Base-by-base conservation (phyloP, 2,329 filamentous ascomycete species). In the Peltaster fructicola region DNA sequence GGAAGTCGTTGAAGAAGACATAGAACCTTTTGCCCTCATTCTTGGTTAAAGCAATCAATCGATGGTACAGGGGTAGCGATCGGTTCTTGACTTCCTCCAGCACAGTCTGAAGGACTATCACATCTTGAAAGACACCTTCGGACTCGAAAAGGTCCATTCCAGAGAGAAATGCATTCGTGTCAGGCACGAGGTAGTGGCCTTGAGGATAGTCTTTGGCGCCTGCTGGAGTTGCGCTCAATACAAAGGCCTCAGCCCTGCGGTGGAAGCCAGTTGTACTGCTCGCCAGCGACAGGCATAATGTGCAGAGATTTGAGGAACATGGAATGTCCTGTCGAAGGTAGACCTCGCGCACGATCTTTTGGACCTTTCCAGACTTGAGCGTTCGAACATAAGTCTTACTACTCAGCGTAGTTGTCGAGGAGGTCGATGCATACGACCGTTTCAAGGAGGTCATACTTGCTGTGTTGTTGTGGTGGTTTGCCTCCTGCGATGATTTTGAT, bases 1-100 rank as follows among this genome's bases (percentile, higher is more conserved):
- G 69, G 47, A 98, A 98, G 43, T 98, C 88, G 50, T 98, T 98
- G 67, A 95, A 95, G 51, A 98, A 98, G 25, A 98, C 80, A 45
- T 95, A 93, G 49, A 92, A 95, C 27, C 85, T 72, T 61, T 98
- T 98, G 37, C 91, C 82, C 41, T 92, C 82, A 44, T 85, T 92
- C 53, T 85, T 91, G 18, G 84, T 91, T 35, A 98, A 61, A 12
- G 77, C 73, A 37, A 95, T 70, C 24, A 98, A 61, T 18, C 88
- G 78, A 51, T 93, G 93, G 57, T 95, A 98, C 17, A 98, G 68
- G 20, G 88, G 88, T 32, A 95, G 54, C 8, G 85, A 95, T 39
- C 84, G 71, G 50, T 93, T 92, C 47, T 82, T 79, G 31, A 98
- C 66, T 56, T 98, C 88, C 52, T 98, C 88, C 8, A 98, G 68